These are phyloP conservation scores for Fragosphaeria purpurea DNA, from an alignment of 2,329 filamentous ascomycete species.

Conservation along the genomic window DNA sequence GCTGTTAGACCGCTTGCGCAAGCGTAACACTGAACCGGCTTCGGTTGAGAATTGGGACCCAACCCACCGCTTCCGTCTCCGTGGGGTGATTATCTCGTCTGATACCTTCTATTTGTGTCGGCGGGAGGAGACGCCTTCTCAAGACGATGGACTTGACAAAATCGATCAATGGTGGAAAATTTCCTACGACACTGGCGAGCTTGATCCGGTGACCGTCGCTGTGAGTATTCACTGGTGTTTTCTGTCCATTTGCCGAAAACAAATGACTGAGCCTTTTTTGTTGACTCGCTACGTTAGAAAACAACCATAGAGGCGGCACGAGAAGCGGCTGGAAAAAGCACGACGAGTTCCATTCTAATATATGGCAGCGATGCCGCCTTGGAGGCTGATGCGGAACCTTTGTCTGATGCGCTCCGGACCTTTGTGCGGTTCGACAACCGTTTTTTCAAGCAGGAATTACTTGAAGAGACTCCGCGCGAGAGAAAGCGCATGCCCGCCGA, in stretches of 20 bases:
- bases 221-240: constrained; percentile 7
- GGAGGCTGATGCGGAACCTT: constrained; percentile 11
- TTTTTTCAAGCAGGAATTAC: constrained; percentile 23
- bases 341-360: constrained; percentile 18
- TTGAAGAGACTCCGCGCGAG: constrained; percentile 16
- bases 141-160: constrained; percentile 38
- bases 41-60: constrained; percentile 17
- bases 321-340: constrained; percentile 11
- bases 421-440: constrained; percentile 27
- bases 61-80: constrained; percentile 19
- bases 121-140: constrained; percentile 10
- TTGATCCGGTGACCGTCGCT: constrained; percentile 12
- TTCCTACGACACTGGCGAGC: constrained; percentile 12
- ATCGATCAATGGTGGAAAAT: constrained; percentile 22
- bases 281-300: constrained; percentile 1
- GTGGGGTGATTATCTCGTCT: constrained; percentile 19
- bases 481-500: constrained; percentile 17
- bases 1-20: constrained; percentile 4
- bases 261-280: not conserved
- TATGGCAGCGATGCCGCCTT: constrained; percentile 23
- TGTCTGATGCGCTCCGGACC: constrained; percentile 20
- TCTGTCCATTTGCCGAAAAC: no score
- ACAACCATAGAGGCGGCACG: constrained; percentile 14
- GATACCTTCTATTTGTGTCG: constrained; percentile 20
- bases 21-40: constrained; percentile 15